These are phyloP conservation scores for Clonostachys chloroleuca DNA, from an alignment of 2,329 filamentous ascomycete genomes.

Conservation along the genomic window DNA sequence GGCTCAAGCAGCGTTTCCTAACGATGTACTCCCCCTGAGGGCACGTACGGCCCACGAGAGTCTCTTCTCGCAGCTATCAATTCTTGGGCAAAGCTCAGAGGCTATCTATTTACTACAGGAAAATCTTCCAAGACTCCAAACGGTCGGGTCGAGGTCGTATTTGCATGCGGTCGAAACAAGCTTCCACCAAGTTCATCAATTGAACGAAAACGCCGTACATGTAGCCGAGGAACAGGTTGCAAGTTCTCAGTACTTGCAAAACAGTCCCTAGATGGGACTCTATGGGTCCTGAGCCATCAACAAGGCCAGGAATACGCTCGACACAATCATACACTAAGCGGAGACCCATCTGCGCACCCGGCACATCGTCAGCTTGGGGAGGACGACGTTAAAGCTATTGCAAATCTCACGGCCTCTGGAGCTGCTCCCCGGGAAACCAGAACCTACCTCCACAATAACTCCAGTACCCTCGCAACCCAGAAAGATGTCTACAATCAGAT, in stretches of 20 bases:
- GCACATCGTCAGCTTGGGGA: neutral
- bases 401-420: neutral
- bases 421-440: slow-evolving; percentile 1
- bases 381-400: neutral
- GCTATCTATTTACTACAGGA: slow-evolving; percentile 8
- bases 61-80: slow-evolving; percentile 4
- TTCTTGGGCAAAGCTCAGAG: slow-evolving; percentile 4
- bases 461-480: slow-evolving; percentile 6
- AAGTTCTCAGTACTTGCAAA: slow-evolving; percentile 2
- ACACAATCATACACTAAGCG: slow-evolving; percentile 3
- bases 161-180: slow-evolving; percentile 4
- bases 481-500: slow-evolving; percentile 13
- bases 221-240: slow-evolving; percentile 1
- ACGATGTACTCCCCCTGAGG: slow-evolving; percentile 6
- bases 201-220: neutral
- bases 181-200: neutral
- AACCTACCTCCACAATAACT: slow-evolving; percentile 4
- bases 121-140: slow-evolving; percentile 6
- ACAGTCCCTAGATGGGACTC: neutral
- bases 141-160: slow-evolving; percentile 4
- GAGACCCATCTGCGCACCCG: slow-evolving; percentile 1
- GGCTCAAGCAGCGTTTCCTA: slow-evolving; percentile 1
- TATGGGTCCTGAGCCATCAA: slow-evolving; percentile 1
- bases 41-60: slow-evolving; percentile 4
- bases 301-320: slow-evolving; percentile 1